Base-by-base conservation (phyloP, 495 filamentous ascomycete genomes). In the Lasiosphaeriaceae sp. region DNA sequence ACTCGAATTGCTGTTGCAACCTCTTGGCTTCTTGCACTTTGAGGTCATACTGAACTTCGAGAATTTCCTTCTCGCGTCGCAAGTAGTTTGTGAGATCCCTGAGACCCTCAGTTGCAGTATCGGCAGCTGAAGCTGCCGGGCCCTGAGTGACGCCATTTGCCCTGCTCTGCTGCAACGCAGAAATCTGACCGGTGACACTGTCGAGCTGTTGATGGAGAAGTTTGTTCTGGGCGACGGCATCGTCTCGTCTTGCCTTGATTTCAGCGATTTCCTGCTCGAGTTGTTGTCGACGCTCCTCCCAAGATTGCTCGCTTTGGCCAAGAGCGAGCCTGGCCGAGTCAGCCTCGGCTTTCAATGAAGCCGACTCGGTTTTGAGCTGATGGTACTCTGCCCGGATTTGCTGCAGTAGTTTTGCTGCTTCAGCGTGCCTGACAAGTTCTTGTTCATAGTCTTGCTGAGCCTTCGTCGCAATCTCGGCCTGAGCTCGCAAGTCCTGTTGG, bases 31-130 rank as follows among this genome's bases (percentile, higher is more conserved):
- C 94, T 65, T 96, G 89, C 0, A 86, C 75, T 47, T 90, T 90
- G 31, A 96, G 80, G 59, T 97, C 90, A 57, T 90, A 90, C 65
- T 97, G 92, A 7, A 96, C 90, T 56, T 97, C 92, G 3, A 97
- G 85, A 62, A 99, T 97, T 64, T 97, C 92, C 74, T 97, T 97
- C 74, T 97, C 95, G 45, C 89, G 85, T n/a, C 95, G 86, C 52
- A 97, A 75, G 71, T 90, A 97, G 49, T 83, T 86, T 71, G 95
- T 92, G 39, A 97, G 80, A 64, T 96, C 91, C 54, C 92, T 87
- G 23, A 96, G 81, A 56, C 88, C 87, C 55, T 90, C 88, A 17
- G 85, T 68, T 37, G 81, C 83, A 31, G 71, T 71, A 43, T 81
- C 77, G 6, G 66, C 57, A 11, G 79, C 71, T 5, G 71, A 68